Evolutionary conservation across 1,284 basidiomycete species (phyloP), one percentile per base, ranked within the genome.

Genomic region (Ceratobasidium sp.): DNA sequence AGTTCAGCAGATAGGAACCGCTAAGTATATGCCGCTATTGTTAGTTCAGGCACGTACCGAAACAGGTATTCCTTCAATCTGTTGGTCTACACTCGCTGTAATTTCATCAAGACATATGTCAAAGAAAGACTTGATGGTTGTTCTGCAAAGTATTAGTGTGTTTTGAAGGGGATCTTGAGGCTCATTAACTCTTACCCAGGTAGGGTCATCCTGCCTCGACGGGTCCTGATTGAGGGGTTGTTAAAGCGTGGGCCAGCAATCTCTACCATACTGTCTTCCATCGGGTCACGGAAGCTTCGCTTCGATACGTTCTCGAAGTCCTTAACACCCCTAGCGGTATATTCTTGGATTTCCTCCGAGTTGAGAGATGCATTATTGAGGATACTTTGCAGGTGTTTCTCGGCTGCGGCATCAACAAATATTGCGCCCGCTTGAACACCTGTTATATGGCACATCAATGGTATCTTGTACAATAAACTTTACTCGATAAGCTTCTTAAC

Each of bases 401-500:
- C 53, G 15, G 73, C 73, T 39, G 15, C 40, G 18, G 28, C 33
- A 70, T 79, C 64, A 40, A 79, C 56, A 40, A 56, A 76, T 33
- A 76, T 68, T 2, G 46, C 78, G 12, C 78, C 78, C 1, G 72
- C 72, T 69, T 79, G 78, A 13, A 79, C 72, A 49, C 78, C 78
- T 79, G 40, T 13, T 2, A 69, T 28, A 20, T 23, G n/a, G n/a
- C 70, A 44, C 2, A 44, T 28, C 20, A 20, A 23, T 56, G 12
- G 26, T 23, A 33, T 26, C 20, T 23, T 12, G 7, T 23, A 55
- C 9, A 23, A 13, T 26, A 49, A 46, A 33, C 9, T 40, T 64
- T 20, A 3, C 23, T 20, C 33, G 10, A 40, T 42, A 7, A 28
- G 42, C 2, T 5, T 44, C 12, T 28, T 23, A n/a, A 42, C 71